phyloP scores from a whole-genome alignment of 2,329 filamentous ascomycete genomes.

The Ilyonectria destructans region DNA sequence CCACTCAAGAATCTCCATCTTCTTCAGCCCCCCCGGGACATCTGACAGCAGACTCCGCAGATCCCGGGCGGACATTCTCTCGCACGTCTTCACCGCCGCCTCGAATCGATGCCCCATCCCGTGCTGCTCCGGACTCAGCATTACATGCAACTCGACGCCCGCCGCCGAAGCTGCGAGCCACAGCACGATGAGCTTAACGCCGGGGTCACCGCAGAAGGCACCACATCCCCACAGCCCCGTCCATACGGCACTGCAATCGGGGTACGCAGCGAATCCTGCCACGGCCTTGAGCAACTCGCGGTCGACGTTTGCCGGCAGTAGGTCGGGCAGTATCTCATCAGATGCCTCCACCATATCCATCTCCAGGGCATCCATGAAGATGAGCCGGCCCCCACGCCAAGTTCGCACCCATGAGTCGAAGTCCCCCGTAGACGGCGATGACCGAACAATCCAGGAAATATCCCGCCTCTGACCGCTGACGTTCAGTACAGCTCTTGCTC shows the following conservation, averaged over 20 bases:
- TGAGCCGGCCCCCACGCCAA: constrained; percentile 49
- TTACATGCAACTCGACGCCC: constrained; percentile 38
- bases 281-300: constrained; percentile 53
- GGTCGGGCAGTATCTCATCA: constrained; percentile 45
- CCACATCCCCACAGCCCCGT: constrained; percentile 56
- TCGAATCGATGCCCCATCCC: constrained; percentile 35
- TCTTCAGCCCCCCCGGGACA: constrained; percentile 26
- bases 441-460: constrained; percentile 43
- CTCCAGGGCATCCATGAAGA: constrained; percentile 58
- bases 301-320: constrained; percentile 45
- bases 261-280: constrained; percentile 48
- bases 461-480: constrained; percentile 51
- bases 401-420: constrained; percentile 5
- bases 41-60: constrained; percentile 29
- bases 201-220: constrained; percentile 54
- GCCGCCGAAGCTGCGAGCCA: constrained; percentile 53
- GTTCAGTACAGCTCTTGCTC: constrained; percentile 51
- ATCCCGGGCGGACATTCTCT: background rate
- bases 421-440: background rate
- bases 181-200: constrained; percentile 51
- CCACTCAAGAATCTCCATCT: constrained; percentile 38
- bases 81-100: constrained; percentile 17
- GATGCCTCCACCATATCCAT: constrained; percentile 49
- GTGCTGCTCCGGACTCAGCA: constrained; percentile 41
- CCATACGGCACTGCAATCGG: constrained; percentile 39